Evolutionary conservation across 345 rosid genomes (phyloP).

Genomic region (Bretschneidera sinensis): DNA sequence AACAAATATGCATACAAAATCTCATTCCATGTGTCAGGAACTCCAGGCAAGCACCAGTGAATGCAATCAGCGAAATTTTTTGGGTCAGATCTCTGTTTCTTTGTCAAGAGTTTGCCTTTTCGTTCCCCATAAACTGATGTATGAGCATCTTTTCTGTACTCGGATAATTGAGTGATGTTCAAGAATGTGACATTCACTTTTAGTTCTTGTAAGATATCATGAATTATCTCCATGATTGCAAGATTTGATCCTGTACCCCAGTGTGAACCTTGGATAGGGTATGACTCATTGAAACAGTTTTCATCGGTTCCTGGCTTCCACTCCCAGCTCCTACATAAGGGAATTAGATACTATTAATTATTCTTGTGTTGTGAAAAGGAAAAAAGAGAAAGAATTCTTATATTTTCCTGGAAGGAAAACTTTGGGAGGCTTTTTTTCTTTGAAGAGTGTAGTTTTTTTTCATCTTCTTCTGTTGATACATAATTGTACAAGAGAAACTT

Average conservation of each 20-base stretch:
- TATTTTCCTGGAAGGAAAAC: too few species aligned
- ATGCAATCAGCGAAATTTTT: slow-evolving; percentile 73
- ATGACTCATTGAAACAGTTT: slow-evolving; percentile 68
- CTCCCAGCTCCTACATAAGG: slow-evolving; percentile 79
- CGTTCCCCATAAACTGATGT: slow-evolving; percentile 71
- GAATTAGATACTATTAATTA: background rate
- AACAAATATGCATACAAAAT: slow-evolving; percentile 73
- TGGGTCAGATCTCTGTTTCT: slow-evolving; percentile 63
- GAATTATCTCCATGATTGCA: slow-evolving; percentile 63
- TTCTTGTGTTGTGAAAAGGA: background rate
- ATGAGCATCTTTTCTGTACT: slow-evolving; percentile 82
- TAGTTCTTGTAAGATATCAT: slow-evolving; percentile 33
- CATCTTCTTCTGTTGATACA: slow-evolving; percentile 1
- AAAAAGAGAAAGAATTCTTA: too few species aligned
- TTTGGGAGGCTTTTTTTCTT: too few species aligned
- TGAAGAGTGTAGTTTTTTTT: background rate
- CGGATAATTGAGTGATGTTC: slow-evolving; percentile 78
- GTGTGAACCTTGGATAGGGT: slow-evolving; percentile 61
- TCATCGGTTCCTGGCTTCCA: slow-evolving; percentile 76
- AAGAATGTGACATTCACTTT: slow-evolving; percentile 56
- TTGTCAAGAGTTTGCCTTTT: slow-evolving; percentile 77
- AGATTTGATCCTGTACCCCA: slow-evolving; percentile 93
- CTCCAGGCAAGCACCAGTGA: slow-evolving; percentile 96
- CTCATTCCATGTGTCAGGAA: slow-evolving; percentile 89
- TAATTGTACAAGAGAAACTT: slow-evolving; percentile 19